Conservation (phyloP, 495 filamentous ascomycete species). For the Symbiotaphrina buchneri region DNA sequence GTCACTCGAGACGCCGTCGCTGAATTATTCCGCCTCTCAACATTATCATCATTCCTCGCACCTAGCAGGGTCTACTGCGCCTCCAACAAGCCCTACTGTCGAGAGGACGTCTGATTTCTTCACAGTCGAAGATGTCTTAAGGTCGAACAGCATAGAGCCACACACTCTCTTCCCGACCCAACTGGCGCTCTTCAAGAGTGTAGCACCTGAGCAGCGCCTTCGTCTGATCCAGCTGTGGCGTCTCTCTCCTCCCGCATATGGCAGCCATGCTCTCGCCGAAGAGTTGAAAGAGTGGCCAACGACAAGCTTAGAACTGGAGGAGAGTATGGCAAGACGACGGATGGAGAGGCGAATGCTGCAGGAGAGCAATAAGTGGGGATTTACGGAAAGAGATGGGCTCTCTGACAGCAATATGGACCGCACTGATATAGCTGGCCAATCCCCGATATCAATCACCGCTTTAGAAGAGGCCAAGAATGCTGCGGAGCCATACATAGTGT, state of each 20-base stretch:
- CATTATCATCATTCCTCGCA: constrained; percentile 60
- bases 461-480: constrained; percentile 6
- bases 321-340: constrained; percentile 22
- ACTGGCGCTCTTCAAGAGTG: constrained; percentile 34
- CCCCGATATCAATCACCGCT: neutral
- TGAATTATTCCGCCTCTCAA: constrained; percentile 42
- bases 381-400: too few relatives aligned
- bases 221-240: constrained; percentile 44
- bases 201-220: constrained; percentile 29
- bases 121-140: constrained; percentile 21
- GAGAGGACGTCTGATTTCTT: constrained; percentile 15
- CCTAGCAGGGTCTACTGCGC: constrained; percentile 9
- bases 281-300: constrained; percentile 14
- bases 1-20: constrained; percentile 9
- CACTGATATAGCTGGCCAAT: too few relatives aligned
- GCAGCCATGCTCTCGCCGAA: constrained; percentile 18
- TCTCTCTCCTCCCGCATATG: constrained; percentile 25
- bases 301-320: constrained; percentile 27
- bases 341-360: constrained; percentile 22
- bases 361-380: constrained; percentile 3
- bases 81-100: neutral
- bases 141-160: constrained; percentile 28
- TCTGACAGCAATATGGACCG: too few relatives aligned
- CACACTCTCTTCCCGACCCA: constrained; percentile 29
- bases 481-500: constrained; percentile 48